Evolutionary conservation across 2,329 filamentous ascomycete genomes (phyloP), one percentile per base, ranked within the genome.

Genomic region (Fusarium mexicanum): DNA sequence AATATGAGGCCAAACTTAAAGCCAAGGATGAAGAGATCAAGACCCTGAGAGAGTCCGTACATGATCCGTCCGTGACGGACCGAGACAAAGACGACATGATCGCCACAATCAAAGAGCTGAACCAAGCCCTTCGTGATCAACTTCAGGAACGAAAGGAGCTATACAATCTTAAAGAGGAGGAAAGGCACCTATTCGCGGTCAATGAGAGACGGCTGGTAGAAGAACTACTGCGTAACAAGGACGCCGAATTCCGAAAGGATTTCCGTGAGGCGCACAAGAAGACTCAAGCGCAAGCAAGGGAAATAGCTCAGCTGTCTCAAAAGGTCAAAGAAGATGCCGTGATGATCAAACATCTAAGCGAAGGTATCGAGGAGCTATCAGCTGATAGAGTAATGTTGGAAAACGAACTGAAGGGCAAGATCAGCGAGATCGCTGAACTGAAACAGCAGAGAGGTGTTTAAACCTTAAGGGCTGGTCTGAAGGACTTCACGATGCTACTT

Each of bases 151-250:
- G 8, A 24, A 43, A 3, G 22, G 41, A 24, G 14, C 9, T 24
- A 8, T 24, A n/a, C 41, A 8, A 16, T 1, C 5, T 20, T 6
- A 24, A 10, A n/a, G 41, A 43, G 12, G 41, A n/a, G 8, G 3
- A 43, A 14, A 24, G 2, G 22, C 14, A 7, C 13, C 6, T 0
- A 17, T 5, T 6, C 0, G n/a, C n/a, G 41, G 14, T 7, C 8
- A 8, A 43, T 0, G 12, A 24, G 6, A 43, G 6, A n/a, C 24
- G 16, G 22, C 3, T n/a, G 40, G 40, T 14, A 14, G 20, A 22
- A 40, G 18, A 40, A 22, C 11, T 40, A 38, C 1, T 37, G 16
- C 35, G 16, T 1, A 37, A 37, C 35, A 37, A 37, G 35, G 35
- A 37, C 0, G 3, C 35, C 3, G 35, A 37, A 37, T 17, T 37